phyloP scores from a whole-genome alignment of 2,329 filamentous ascomycete genomes.

The Paracamarosporium sp. region DNA sequence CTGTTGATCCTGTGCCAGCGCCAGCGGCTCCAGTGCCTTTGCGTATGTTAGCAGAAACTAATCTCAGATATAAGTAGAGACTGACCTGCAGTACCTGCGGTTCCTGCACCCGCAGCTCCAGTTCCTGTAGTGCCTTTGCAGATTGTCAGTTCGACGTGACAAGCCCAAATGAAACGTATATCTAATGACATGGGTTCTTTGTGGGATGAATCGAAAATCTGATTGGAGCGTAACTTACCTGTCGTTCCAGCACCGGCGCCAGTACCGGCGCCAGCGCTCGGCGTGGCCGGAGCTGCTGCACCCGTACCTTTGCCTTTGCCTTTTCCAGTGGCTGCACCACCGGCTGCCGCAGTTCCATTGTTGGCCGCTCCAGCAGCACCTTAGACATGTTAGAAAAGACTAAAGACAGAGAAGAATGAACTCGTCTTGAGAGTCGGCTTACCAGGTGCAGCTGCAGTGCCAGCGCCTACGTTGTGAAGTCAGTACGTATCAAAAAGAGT shows the following conservation, averaged over 20 bases:
- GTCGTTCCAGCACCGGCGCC: neutral
- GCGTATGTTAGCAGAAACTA: neutral
- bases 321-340: neutral
- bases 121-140: neutral
- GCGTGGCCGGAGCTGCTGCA: neutral
- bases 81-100: neutral
- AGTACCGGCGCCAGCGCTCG: constrained; percentile 2
- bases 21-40: no score
- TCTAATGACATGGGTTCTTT: no score
- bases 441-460: neutral
- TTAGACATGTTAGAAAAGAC: neutral
- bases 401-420: no score
- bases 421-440: neutral
- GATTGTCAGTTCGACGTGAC: neutral
- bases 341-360: neutral
- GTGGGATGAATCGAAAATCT: no score
- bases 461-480: neutral
- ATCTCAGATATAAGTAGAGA: neutral
- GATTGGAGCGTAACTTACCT: no score
- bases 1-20: no score
- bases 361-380: constrained; percentile 6
- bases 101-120: neutral
- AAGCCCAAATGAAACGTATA: no score
- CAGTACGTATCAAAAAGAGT: neutral
- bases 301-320: constrained; percentile 6